Percentiles rank a stretch among this genome's conserved stretches.
Conservation (phyloP, 176 grass and related monocot genomes). For the Saccharum spontaneum region DNA sequence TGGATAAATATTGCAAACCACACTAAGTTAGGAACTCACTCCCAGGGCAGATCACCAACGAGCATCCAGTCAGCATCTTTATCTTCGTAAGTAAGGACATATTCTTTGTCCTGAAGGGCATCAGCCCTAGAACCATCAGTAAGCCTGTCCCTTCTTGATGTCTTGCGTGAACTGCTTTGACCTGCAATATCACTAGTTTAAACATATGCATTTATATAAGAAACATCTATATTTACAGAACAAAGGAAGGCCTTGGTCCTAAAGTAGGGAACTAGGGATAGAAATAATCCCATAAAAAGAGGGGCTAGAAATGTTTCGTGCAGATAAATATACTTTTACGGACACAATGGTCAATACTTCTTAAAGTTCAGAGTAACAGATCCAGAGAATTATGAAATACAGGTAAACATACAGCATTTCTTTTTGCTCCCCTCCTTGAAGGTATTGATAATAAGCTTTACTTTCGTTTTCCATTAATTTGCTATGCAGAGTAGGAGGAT, state of each 20-base stretch:
- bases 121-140: constrained; percentile 56
- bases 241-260: background rate
- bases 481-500: background rate
- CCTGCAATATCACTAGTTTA: constrained; percentile 34
- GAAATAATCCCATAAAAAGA: background rate
- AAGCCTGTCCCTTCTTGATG: constrained; percentile 49
- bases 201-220: background rate
- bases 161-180: constrained; percentile 39
- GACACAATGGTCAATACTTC: background rate
- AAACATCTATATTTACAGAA: background rate
- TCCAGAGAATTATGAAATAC: background rate
- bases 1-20: background rate
- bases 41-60: constrained; percentile 75
- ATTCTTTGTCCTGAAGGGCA: constrained; percentile 66
- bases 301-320: background rate
- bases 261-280: background rate
- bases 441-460: background rate
- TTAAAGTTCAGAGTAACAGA: constrained; percentile 2
- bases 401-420: background rate
- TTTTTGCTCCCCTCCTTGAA: background rate
- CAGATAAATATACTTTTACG: background rate
- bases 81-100: constrained; percentile 78
- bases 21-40: constrained; percentile 46
- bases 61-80: constrained; percentile 87
- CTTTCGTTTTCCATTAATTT: background rate